Base-by-base conservation (phyloP, 2,329 filamentous ascomycete species). In the Fusarium gaditjirri region DNA sequence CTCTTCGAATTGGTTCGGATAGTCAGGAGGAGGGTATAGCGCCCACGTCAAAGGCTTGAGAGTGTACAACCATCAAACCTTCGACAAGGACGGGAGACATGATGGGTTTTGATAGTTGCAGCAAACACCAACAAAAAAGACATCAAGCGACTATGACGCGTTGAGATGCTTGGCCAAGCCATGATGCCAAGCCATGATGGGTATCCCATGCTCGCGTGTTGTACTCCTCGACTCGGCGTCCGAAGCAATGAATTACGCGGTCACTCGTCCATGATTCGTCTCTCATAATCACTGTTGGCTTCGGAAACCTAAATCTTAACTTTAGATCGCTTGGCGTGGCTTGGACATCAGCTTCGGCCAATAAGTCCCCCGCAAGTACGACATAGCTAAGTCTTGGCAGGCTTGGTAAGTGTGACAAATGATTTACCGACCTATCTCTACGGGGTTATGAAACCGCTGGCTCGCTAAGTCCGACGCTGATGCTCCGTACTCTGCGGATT, bases 241-340 rank as follows among this genome's bases (percentile, higher is more conserved):
- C 64, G 57, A 63, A 29, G 16, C 29, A 39, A 57, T 41, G 17
- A 56, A 64, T 68, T 68, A 68, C 65, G 65, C 57, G 65, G 65
- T 63, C 33, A 29, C 17, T 38, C 12, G 3, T 10, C 27, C 1
- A 56, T 68, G 64, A 68, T 68, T 68, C 56, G 65, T 39, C 41
- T 27, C n/a, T 49, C 11, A 19, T 14, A n/a, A 19, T 33, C 27
- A 8, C n/a, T 17, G 33, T 25, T 23, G 47, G 65, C 57, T 35
- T 68, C 39, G 49, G 29, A 56, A 68, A 68, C 43, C 58, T 56
- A 64, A 68, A 68, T 39, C 27, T 52, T 50, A 68, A 68, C 29
- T 42, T 57, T 63, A 68, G 50, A 68, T 68, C 29, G 14, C n/a
- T 58, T 64, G 67, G 57, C 54, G 47, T 65, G 25, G 38, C 23